Evolutionary conservation across 2,329 filamentous ascomycete species (phyloP).

Genomic region (Sporothrix pseudoabietina): DNA sequence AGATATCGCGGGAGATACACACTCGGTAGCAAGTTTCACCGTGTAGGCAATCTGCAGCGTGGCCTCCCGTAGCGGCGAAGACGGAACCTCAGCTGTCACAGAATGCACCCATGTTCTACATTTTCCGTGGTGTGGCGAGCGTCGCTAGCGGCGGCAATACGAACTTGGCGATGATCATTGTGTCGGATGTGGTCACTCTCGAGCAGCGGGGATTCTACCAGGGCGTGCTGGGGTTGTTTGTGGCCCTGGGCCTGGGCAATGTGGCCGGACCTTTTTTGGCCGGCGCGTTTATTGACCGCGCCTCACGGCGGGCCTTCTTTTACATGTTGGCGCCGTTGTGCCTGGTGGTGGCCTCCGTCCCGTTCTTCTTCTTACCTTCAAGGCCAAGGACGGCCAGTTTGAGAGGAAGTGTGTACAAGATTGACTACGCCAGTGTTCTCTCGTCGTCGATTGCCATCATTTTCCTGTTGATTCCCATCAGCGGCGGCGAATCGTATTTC

Average conservation of each 20-base stretch:
- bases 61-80: too few species aligned
- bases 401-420: conserved; percentile 39
- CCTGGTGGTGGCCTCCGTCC: background rate
- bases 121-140: background rate
- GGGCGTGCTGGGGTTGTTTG: background rate
- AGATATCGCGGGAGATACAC: too few species aligned
- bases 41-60: too few species aligned
- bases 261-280: background rate
- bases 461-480: conserved; percentile 64
- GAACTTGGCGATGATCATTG: background rate
- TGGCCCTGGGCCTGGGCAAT: background rate
- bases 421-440: conserved; percentile 61
- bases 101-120: background rate
- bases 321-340: background rate
- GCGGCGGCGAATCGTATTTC: conserved; percentile 58
- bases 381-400: background rate
- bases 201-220: background rate
- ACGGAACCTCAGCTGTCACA: background rate
- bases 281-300: background rate
- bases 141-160: background rate
- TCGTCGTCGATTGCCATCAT: conserved; percentile 59
- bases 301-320: background rate
- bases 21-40: too few species aligned
- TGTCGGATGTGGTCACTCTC: background rate
- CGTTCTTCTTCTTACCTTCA: background rate